phyloP scores from a whole-genome alignment of 1,284 basidiomycete species.

The Leccinum olivaceoglutinosum region DNA sequence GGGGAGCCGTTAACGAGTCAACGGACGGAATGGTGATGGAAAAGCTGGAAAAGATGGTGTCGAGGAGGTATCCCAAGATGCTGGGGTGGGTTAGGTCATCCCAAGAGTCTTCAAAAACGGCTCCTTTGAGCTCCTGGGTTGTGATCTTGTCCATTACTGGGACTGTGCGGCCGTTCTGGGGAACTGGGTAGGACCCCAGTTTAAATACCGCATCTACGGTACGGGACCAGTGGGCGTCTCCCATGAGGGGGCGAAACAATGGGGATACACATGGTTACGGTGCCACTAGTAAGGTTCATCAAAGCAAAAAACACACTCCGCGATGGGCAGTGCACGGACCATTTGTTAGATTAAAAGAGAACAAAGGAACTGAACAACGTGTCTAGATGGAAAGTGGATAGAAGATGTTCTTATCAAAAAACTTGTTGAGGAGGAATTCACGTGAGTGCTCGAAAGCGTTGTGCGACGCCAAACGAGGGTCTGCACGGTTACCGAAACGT shows the following conservation, averaged over 20 bases:
- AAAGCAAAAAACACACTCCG: too few relatives aligned
- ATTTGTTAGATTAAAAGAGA: too few relatives aligned
- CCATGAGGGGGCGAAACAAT: too few relatives aligned
- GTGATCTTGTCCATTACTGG: too few relatives aligned
- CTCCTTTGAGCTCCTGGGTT: too few relatives aligned
- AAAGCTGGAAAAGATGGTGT: not conserved
- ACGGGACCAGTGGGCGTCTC: too few relatives aligned
- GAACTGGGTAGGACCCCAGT: too few relatives aligned
- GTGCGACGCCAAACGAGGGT: not conserved
- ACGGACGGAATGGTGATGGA: not conserved
- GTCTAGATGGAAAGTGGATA: not conserved
- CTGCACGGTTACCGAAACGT: not conserved
- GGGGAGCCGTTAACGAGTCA: not conserved
- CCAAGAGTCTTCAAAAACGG: not conserved
- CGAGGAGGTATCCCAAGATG: slow-evolving; percentile 2
- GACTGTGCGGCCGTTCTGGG: too few relatives aligned
- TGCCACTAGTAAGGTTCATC: too few relatives aligned
- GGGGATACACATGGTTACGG: too few relatives aligned
- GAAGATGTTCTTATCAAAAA: not conserved
- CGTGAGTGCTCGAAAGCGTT: not conserved
- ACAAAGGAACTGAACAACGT: not conserved
- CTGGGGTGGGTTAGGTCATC: not conserved
- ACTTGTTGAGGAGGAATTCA: not conserved
- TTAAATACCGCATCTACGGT: too few relatives aligned
- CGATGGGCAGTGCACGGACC: too few relatives aligned